Percentiles rank a stretch among this genome's conserved stretches.
Evolutionary conservation across 176 grass and related monocot species (phyloP).

Genomic region (maize (Zea mays)): DNA sequence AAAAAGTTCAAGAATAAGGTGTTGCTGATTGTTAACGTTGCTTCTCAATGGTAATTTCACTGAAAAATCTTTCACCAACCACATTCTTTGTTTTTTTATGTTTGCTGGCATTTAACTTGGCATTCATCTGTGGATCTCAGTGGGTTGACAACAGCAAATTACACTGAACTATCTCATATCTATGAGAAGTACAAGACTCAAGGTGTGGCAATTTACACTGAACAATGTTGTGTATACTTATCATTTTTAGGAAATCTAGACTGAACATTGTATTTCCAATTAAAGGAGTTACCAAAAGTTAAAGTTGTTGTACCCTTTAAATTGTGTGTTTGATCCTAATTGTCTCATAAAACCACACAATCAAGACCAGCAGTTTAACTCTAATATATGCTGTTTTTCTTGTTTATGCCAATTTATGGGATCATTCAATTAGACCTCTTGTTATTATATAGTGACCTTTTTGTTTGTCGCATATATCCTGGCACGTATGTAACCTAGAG

Average conservation of each 20-base stretch:
- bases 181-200: conserved; percentile 99
- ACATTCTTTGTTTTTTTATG: not conserved
- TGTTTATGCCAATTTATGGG: conserved; percentile 8
- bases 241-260: conserved; percentile 18
- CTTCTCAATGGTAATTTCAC: conserved; percentile 84
- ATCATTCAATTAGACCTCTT: conserved; percentile 5
- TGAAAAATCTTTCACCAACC: conserved; percentile 7
- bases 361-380: not conserved
- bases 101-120: conserved; percentile 11
- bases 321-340: not conserved
- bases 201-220: conserved; percentile 52
- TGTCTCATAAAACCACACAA: not conserved
- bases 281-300: not conserved
- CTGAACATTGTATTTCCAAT: not conserved
- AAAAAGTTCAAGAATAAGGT: conserved; percentile 90
- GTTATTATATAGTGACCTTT: not conserved
- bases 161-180: conserved; percentile 91
- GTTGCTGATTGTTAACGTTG: conserved; percentile 87
- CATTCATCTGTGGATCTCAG: conserved; percentile 46
- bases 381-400: not conserved
- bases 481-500: too few relatives aligned
- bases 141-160: conserved; percentile 91
- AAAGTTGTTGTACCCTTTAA: conserved; percentile 20
- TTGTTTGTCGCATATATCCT: not conserved
- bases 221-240: not conserved